phyloP scores from a whole-genome alignment of 2,329 filamentous ascomycete species.

The Trichoderma arundinaceum region DNA sequence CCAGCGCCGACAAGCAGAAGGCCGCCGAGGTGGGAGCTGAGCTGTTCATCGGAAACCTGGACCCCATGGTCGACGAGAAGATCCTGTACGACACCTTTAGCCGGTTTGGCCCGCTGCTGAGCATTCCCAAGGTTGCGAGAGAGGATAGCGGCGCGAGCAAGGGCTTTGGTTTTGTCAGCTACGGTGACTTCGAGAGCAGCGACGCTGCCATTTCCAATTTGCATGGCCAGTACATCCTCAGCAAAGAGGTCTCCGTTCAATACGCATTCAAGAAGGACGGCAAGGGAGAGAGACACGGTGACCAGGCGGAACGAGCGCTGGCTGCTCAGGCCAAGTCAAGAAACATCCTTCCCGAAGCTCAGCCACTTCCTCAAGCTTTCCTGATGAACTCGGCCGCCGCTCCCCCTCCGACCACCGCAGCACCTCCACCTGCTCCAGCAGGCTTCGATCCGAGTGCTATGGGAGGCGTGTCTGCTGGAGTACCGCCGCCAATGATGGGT shows the following conservation, averaged over 20 bases:
- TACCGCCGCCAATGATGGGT: constrained; percentile 39
- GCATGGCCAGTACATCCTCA: constrained; percentile 95
- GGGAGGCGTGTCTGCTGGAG: constrained; percentile 37
- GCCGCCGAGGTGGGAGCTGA: constrained; percentile 93
- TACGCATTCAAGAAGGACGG: constrained; percentile 99
- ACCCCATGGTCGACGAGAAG: constrained; percentile 93
- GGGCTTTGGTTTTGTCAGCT: constrained; percentile 95
- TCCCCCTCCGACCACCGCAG: constrained; percentile 38
- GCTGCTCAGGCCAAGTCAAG: constrained; percentile 92
- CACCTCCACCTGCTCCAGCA: constrained; percentile 36
- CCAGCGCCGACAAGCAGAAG: constrained; percentile 89
- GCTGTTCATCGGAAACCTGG: constrained; percentile 94
- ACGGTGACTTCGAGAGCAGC: constrained; percentile 89
- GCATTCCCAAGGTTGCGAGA: constrained; percentile 86
- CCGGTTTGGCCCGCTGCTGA: constrained; percentile 85
- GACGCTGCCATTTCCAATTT: constrained; percentile 91
- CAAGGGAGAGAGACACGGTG: constrained; percentile 94
- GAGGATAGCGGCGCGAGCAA: constrained; percentile 89
- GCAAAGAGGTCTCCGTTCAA: constrained; percentile 94
- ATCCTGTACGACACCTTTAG: constrained; percentile 93
- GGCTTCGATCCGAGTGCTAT: constrained; percentile 48
- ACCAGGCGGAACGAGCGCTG: constrained; percentile 89
- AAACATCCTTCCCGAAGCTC: constrained; percentile 83
- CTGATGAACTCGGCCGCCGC: constrained; percentile 49
- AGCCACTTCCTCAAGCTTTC: constrained; percentile 76